Conservation (phyloP, 352 stramenopile species). For the Thraustochytrium sp. region DNA sequence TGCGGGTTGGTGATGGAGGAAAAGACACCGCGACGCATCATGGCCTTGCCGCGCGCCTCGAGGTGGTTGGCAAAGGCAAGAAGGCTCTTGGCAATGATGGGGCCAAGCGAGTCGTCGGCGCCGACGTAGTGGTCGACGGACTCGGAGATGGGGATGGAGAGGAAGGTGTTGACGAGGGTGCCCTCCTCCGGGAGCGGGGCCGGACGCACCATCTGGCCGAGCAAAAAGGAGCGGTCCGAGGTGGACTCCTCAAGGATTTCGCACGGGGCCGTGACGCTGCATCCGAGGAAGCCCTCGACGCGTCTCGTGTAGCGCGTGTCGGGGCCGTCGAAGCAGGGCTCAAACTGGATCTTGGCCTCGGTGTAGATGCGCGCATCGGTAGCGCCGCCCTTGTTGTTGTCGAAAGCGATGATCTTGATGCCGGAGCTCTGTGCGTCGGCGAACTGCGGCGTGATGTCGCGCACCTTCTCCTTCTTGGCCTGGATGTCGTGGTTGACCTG, state of each 20-base stretch:
- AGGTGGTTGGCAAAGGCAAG: neutral
- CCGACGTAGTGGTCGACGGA: neutral
- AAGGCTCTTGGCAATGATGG: neutral
- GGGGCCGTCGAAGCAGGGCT: slow-evolving; percentile 3
- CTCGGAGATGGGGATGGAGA: neutral
- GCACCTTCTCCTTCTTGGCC: neutral
- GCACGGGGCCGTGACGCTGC: neutral
- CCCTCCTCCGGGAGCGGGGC: neutral
- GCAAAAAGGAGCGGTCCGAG: slow-evolving; percentile 7
- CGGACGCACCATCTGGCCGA: neutral
- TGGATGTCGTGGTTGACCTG: neutral
- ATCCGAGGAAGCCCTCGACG: neutral
- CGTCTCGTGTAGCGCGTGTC: neutral
- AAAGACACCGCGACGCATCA: neutral
- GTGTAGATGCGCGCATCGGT: neutral
- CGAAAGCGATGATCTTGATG: slow-evolving; percentile 1
- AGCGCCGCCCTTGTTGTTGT: neutral
- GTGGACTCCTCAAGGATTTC: neutral
- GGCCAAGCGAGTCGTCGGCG: neutral
- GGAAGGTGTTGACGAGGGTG: neutral
- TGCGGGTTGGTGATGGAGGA: no score
- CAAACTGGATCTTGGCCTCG: neutral
- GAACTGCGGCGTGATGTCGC: neutral
- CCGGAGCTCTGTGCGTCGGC: neutral
- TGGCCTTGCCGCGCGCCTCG: neutral